A percentile compares a stretch with the other conserved stretches of the same genome.
Evolutionary conservation across 140 eudicot genomes (phyloP).

Genomic region (Stevia rebaudiana): DNA sequence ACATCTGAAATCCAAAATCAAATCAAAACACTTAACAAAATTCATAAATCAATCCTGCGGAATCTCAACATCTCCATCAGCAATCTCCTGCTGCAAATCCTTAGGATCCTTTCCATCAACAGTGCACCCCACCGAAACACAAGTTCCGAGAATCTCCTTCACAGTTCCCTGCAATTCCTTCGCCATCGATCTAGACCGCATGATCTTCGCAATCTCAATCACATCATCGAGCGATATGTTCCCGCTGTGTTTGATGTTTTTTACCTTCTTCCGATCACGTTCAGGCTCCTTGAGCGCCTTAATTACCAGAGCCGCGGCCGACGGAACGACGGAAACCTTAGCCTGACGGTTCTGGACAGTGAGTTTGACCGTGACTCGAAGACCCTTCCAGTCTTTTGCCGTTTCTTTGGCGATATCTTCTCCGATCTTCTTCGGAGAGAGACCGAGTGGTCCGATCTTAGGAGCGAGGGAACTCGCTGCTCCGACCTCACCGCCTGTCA

Average conservation of each 20-base stretch:
- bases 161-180: slow-evolving; percentile 74
- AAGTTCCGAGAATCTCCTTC: slow-evolving; percentile 85
- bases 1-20: neutral
- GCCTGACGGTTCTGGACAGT: slow-evolving; percentile 94
- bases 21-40: slow-evolving; percentile 5
- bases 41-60: slow-evolving; percentile 48
- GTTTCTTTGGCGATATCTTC: slow-evolving; percentile 95
- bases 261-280: slow-evolving; percentile 81
- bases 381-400: slow-evolving; percentile 95
- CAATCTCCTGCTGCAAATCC: slow-evolving; percentile 84
- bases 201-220: slow-evolving; percentile 76
- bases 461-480: slow-evolving; percentile 94
- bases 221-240: slow-evolving; percentile 79
- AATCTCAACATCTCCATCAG: slow-evolving; percentile 71
- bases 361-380: slow-evolving; percentile 86
- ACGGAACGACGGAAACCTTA: slow-evolving; percentile 82
- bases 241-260: slow-evolving; percentile 77
- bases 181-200: slow-evolving; percentile 80
- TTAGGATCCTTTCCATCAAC: slow-evolving; percentile 88
- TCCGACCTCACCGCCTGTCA: slow-evolving; percentile 92
- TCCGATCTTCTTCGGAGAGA: slow-evolving; percentile 89
- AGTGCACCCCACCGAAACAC: slow-evolving; percentile 81
- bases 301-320: slow-evolving; percentile 90
- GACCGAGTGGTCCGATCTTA: slow-evolving; percentile 87
- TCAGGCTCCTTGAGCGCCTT: slow-evolving; percentile 91